A percentile compares a stretch with the other conserved stretches of the same genome.
These are phyloP conservation scores for Conticribra weissflogii DNA, from an alignment of 108 stramenopile species.

Conservation along the genomic window DNA sequence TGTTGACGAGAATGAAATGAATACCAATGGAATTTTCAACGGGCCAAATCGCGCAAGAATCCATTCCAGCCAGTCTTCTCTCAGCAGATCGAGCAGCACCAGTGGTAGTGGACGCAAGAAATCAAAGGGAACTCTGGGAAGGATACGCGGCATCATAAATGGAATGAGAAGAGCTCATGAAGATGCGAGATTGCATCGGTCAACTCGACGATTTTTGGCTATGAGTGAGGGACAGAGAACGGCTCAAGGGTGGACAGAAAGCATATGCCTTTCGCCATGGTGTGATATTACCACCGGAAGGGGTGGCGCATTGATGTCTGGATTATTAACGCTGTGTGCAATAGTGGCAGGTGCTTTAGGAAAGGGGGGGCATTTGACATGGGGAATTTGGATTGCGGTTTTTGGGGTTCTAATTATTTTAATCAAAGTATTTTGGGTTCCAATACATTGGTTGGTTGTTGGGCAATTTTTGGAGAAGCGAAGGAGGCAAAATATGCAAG, in stretches of 20 bases:
- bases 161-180: slow-evolving; percentile 23
- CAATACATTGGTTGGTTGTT: slow-evolving; percentile 9
- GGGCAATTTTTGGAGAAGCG: slow-evolving; percentile 17
- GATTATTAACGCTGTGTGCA: background rate
- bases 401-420: slow-evolving; percentile 9
- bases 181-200: slow-evolving; percentile 15
- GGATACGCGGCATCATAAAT: slow-evolving; percentile 10
- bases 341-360: slow-evolving; percentile 2
- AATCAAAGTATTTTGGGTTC: slow-evolving; percentile 15
- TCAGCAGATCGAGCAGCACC: background rate
- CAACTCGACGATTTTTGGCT: slow-evolving; percentile 17
- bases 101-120: background rate
- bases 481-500: slow-evolving; percentile 18
- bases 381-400: slow-evolving; percentile 17
- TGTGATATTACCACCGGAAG: slow-evolving; percentile 24
- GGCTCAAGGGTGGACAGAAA: slow-evolving; percentile 2
- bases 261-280: slow-evolving; percentile 16
- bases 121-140: background rate
- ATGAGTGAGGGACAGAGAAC: slow-evolving; percentile 13
- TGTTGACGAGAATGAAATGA: background rate
- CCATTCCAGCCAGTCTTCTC: background rate
- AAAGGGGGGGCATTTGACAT: slow-evolving; percentile 9
- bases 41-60: no score
- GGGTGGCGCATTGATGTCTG: slow-evolving; percentile 16
- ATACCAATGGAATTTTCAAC: background rate